phyloP scores from a whole-genome alignment of 2,329 filamentous ascomycete species.

The Phyllosticta capitalensis region DNA sequence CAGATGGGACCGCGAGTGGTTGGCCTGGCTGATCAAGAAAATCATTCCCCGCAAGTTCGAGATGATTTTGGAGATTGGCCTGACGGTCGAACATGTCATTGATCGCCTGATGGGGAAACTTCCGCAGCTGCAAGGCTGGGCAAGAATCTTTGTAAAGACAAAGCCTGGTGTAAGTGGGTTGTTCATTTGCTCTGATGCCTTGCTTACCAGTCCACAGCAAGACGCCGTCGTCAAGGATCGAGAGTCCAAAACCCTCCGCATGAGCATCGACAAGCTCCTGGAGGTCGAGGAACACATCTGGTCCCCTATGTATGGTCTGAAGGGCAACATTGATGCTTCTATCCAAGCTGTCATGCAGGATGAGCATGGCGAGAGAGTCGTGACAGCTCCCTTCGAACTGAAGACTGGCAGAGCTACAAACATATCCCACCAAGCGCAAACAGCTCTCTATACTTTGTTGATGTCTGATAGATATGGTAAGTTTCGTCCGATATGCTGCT shows the following conservation, averaged over 20 bases:
- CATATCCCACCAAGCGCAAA: constrained; percentile 81
- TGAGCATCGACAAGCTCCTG: constrained; percentile 87
- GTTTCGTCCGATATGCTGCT: constrained; percentile 13
- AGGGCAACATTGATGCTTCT: constrained; percentile 96
- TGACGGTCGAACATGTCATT: constrained; percentile 61
- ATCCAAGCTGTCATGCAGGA: constrained; percentile 79
- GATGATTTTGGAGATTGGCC: constrained; percentile 78
- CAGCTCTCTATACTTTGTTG: constrained; percentile 84
- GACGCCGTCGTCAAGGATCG: constrained; percentile 71
- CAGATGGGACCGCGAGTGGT: constrained; percentile 62
- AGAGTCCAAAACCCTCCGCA: constrained; percentile 62
- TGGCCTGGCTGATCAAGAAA: constrained; percentile 56
- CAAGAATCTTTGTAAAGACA: constrained; percentile 64
- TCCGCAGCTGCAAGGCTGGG: constrained; percentile 73
- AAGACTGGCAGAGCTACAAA: constrained; percentile 81
- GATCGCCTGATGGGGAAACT: constrained; percentile 79
- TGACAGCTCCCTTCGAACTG: constrained; percentile 88
- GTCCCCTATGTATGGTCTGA: constrained; percentile 95
- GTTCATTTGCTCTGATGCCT: background rate
- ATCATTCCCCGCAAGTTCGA: constrained; percentile 73
- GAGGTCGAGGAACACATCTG: constrained; percentile 97
- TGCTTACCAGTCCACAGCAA: constrained; percentile 35
- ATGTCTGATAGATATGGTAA: constrained; percentile 79
- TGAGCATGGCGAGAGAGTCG: constrained; percentile 51
- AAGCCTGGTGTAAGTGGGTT: constrained; percentile 51